Percentiles rank a stretch among this genome's conserved stretches.
These are phyloP conservation scores for Lolium rigidum DNA, from an alignment of 176 grass and related monocot genomes.

Conservation along the genomic window DNA sequence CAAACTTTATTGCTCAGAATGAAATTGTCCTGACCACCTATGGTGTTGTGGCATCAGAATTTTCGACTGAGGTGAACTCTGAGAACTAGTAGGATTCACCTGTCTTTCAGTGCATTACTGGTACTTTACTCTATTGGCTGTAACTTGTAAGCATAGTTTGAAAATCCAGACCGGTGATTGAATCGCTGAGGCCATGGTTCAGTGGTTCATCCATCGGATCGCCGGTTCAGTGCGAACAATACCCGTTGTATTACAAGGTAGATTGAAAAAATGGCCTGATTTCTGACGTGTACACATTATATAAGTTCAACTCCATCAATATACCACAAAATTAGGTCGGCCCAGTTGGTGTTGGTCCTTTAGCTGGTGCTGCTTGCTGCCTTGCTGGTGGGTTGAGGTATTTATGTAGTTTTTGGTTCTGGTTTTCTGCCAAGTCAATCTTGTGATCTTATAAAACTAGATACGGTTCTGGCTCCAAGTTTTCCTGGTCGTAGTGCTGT, in stretches of 20 bases:
- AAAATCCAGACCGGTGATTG: neutral
- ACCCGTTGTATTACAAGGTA: neutral
- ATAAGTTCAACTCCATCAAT: neutral
- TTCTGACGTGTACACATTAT: neutral
- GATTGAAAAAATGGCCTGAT: neutral
- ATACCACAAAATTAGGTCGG: neutral
- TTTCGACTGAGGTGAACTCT: constrained; percentile 74
- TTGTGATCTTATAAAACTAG: neutral
- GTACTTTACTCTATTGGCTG: neutral
- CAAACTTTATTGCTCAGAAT: constrained; percentile 68
- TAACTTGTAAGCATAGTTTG: constrained; percentile 20
- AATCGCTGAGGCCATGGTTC: neutral
- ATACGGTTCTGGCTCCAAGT: neutral
- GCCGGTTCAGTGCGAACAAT: neutral
- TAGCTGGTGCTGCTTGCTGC: neutral
- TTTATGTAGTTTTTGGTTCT: neutral
- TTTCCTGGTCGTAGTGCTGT: neutral
- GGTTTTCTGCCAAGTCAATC: neutral
- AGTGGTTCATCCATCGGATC: neutral
- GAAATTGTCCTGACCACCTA: constrained; percentile 96
- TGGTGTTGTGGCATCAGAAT: constrained; percentile 94
- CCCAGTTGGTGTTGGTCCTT: neutral
- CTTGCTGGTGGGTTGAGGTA: neutral
- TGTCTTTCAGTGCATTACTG: constrained; percentile 19
- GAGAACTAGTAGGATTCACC: constrained; percentile 35